A percentile compares a stretch with the other conserved stretches of the same genome.
Conservation (phyloP, 257 asterid species). For the Anisodus tanguticus region DNA sequence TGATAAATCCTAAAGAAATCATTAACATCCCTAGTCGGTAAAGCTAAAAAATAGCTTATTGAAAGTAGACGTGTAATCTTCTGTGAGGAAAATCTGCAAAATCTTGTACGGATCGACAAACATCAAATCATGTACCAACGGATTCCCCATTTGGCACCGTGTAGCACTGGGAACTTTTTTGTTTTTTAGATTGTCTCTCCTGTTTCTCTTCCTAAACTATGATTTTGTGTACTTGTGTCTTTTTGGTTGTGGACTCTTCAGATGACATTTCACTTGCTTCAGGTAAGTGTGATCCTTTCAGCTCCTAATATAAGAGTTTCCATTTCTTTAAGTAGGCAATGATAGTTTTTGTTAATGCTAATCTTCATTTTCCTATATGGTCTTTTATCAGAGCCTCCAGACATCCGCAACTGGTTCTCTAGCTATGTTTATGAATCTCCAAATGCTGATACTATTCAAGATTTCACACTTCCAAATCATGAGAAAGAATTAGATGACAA, state of each 20-base stretch:
- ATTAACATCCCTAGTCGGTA: too few relatives aligned
- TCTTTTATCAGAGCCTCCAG: constrained; percentile 64
- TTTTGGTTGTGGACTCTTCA: constrained; percentile 29
- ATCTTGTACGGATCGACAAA: neutral
- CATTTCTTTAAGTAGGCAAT: constrained; percentile 16
- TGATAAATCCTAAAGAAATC: too few relatives aligned
- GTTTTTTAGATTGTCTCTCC: neutral
- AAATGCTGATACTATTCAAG: constrained; percentile 42
- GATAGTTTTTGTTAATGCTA: constrained; percentile 22
- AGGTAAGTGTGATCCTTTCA: constrained; percentile 53
- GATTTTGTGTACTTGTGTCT: too few relatives aligned
- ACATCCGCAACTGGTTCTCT: constrained; percentile 69
- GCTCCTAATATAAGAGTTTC: neutral
- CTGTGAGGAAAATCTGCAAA: neutral
- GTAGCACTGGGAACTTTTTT: neutral
- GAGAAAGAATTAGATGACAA: constrained; percentile 33
- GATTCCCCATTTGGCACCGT: neutral
- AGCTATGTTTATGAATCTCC: constrained; percentile 77
- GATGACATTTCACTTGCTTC: constrained; percentile 52
- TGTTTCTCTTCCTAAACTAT: neutral
- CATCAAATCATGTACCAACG: neutral
- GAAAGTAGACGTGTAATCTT: neutral
- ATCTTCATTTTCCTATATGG: constrained; percentile 31
- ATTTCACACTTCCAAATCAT: constrained; percentile 37
- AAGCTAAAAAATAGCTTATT: too few relatives aligned